Percentiles rank a stretch among this genome's conserved stretches.
Evolutionary conservation across 1,284 basidiomycete genomes (phyloP).

Genomic region (Trametes pubescens): DNA sequence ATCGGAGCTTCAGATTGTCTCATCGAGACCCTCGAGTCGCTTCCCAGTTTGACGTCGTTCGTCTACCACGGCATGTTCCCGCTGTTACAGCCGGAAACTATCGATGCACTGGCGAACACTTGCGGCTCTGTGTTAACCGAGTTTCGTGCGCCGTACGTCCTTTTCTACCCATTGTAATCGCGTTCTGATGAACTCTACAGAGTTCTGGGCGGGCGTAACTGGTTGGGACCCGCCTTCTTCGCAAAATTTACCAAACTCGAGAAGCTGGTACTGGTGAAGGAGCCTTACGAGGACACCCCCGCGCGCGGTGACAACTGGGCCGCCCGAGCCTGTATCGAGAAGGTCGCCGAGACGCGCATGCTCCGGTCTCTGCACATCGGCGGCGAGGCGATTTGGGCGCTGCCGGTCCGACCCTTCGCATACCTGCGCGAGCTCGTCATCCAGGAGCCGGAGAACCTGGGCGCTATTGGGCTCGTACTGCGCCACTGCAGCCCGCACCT

Average conservation of each 20-base stretch:
- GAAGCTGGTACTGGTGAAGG: not conserved
- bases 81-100: slow-evolving; percentile 1
- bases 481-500: slow-evolving; percentile 14
- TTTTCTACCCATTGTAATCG: not conserved
- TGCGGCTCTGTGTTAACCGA: slow-evolving; percentile 14
- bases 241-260: not conserved
- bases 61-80: slow-evolving; percentile 22
- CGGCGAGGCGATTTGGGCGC: slow-evolving; percentile 8
- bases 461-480: slow-evolving; percentile 8
- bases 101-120: slow-evolving; percentile 17
- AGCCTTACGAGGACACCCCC: not conserved
- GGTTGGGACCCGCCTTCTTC: not conserved
- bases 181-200: not conserved
- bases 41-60: slow-evolving; percentile 22
- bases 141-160: slow-evolving; percentile 22
- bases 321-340: not conserved
- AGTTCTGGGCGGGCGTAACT: not conserved
- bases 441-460: not conserved
- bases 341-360: not conserved
- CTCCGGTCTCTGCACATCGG: not conserved
- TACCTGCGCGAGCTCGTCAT: slow-evolving; percentile 19
- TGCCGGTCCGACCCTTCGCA: slow-evolving; percentile 7
- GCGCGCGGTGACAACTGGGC: not conserved
- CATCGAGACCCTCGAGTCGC: slow-evolving; percentile 12
- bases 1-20: slow-evolving; percentile 6